Evolutionary conservation across 345 rosid genomes (phyloP).

Genomic region (Gossypium longicalyx): DNA sequence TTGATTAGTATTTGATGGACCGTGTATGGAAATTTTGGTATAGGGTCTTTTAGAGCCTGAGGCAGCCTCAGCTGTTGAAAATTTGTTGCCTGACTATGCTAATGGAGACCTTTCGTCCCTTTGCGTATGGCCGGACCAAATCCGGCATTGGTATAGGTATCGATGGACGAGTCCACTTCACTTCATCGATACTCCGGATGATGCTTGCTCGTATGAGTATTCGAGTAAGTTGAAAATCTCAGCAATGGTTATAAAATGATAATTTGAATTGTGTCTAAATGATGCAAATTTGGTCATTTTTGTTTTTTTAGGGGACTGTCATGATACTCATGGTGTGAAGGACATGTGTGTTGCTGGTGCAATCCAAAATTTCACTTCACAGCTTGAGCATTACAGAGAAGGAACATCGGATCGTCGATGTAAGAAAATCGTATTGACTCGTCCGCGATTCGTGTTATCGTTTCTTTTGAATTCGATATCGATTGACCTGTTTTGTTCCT

Average conservation of each 20-base stretch:
- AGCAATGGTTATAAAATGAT: too few species aligned
- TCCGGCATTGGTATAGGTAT: conserved; percentile 67
- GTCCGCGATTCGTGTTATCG: not conserved
- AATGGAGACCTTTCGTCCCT: conserved; percentile 58
- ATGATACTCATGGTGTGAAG: conserved; percentile 48
- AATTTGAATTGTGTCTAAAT: not conserved
- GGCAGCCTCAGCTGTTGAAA: conserved; percentile 56
- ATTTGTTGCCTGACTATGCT: conserved; percentile 46
- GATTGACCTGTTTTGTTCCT: not conserved
- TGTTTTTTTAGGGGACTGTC: conserved; percentile 70
- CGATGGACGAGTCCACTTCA: conserved; percentile 76
- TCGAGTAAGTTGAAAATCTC: conserved; percentile 34
- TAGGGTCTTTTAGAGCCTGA: conserved; percentile 69
- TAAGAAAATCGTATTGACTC: conserved; percentile 23
- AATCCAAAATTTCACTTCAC: conserved; percentile 80
- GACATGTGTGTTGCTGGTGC: conserved; percentile 88
- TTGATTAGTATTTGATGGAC: not conserved
- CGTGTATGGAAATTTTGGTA: not conserved
- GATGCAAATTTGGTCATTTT: not conserved
- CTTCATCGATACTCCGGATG: conserved; percentile 72
- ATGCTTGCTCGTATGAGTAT: conserved; percentile 47
- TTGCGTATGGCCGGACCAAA: conserved; percentile 73
- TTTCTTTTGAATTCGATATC: not conserved
- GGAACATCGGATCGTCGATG: conserved; percentile 85
- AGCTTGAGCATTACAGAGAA: conserved; percentile 75